Conservation (phyloP, 441 rosid species). For the Eutrema salsugineum region DNA sequence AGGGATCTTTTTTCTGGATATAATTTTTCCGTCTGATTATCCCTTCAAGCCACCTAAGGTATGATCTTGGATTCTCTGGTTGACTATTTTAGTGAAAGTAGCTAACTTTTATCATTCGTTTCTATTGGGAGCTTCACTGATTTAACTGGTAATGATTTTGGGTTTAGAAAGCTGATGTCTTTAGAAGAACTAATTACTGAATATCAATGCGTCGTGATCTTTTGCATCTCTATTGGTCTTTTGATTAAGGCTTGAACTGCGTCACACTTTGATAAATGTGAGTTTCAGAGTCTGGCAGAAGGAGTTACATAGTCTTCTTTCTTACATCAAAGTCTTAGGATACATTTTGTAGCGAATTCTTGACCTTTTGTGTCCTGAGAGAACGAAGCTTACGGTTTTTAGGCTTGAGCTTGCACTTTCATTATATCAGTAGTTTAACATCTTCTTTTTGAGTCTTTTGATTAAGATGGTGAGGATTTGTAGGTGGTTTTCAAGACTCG, state of each 20-base stretch:
- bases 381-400: background rate
- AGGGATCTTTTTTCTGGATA: constrained; percentile 78
- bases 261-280: background rate
- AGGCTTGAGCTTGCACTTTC: background rate
- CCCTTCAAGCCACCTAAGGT: constrained; percentile 97
- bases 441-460: background rate
- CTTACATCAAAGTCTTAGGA: background rate
- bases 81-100: background rate
- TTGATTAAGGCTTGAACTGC: background rate
- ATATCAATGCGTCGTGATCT: background rate
- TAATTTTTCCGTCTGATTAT: constrained; percentile 74
- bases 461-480: constrained; percentile 14
- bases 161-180: background rate
- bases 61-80: constrained; percentile 1
- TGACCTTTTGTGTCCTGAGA: background rate
- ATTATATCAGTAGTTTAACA: background rate
- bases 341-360: background rate
- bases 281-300: background rate
- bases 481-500: constrained; percentile 87
- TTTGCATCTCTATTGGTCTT: background rate
- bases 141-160: background rate
- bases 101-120: background rate
- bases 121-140: background rate
- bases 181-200: background rate
- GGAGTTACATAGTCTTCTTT: background rate